phyloP scores from a whole-genome alignment of 2,329 filamentous ascomycete species.

The Cladophialophora bantiana region DNA sequence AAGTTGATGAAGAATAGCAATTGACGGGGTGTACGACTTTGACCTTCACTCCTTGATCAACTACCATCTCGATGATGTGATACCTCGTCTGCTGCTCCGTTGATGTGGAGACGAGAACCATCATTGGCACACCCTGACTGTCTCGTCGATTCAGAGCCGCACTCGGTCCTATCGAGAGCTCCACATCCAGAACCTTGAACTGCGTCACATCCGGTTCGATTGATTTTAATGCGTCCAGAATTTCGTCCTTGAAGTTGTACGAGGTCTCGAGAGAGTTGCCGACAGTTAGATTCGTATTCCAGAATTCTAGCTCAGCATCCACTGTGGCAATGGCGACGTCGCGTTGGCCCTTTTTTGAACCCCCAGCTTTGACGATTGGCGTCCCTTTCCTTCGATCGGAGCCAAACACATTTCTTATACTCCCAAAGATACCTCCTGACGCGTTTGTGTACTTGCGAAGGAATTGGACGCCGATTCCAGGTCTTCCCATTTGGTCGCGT shows the following conservation, averaged over 20 bases:
- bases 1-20: constrained; percentile 64
- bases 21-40: constrained; percentile 72
- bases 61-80: constrained; percentile 73
- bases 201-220: constrained; percentile 51
- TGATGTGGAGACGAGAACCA: constrained; percentile 67
- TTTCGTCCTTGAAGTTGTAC: constrained; percentile 70
- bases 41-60: constrained; percentile 65
- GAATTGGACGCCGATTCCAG: constrained; percentile 78
- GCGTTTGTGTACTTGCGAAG: constrained; percentile 69
- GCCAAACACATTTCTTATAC: constrained; percentile 77
- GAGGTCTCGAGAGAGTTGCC: constrained; percentile 78
- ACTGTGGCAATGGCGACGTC: constrained; percentile 81
- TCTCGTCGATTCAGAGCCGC: constrained; percentile 50
- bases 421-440: constrained; percentile 77
- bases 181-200: constrained; percentile 75
- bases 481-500: constrained; percentile 84
- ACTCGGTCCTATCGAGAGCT: constrained; percentile 39
- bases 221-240: constrained; percentile 63
- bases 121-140: constrained; percentile 53
- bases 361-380: constrained; percentile 76
- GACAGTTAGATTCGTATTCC: constrained; percentile 88
- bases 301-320: constrained; percentile 79
- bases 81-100: constrained; percentile 67
- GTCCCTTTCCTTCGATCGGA: constrained; percentile 77
- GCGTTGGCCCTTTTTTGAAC: constrained; percentile 77